These are phyloP conservation scores for Phytophthora agathidicida DNA, from an alignment of 352 stramenopile genomes.

Conservation along the genomic window DNA sequence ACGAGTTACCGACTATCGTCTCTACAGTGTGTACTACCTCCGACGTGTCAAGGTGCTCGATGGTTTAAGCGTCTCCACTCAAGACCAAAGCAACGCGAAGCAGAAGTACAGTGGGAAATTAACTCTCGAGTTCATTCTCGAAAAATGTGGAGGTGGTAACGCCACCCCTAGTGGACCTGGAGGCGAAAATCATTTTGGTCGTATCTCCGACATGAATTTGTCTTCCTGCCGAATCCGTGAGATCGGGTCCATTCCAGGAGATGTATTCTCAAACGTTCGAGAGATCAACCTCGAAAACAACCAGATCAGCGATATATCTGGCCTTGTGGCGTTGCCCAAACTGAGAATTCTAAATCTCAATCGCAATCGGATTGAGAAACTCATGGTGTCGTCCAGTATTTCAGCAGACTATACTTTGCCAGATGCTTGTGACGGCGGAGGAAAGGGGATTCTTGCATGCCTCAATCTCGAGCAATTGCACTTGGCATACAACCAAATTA, in stretches of 20 bases:
- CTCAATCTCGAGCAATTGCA: slow-evolving; percentile 72
- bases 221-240: slow-evolving; percentile 80
- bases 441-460: slow-evolving; percentile 68
- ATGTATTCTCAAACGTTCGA: slow-evolving; percentile 66
- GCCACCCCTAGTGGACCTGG: slow-evolving; percentile 2
- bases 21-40: slow-evolving; percentile 85
- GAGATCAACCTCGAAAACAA: slow-evolving; percentile 90
- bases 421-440: slow-evolving; percentile 30
- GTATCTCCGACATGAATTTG: slow-evolving; percentile 74
- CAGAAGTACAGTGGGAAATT: slow-evolving; percentile 90
- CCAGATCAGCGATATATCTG: slow-evolving; percentile 75
- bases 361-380: slow-evolving; percentile 73
- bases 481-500: slow-evolving; percentile 82
- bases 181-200: slow-evolving; percentile 49
- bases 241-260: slow-evolving; percentile 55
- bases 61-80: slow-evolving; percentile 65
- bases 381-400: slow-evolving; percentile 36
- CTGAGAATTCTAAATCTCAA: slow-evolving; percentile 76
- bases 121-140: slow-evolving; percentile 81
- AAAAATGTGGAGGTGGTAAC: slow-evolving; percentile 62
- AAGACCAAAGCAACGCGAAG: slow-evolving; percentile 84
- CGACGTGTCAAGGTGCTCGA: slow-evolving; percentile 86
- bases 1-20: slow-evolving; percentile 61
- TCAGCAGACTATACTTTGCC: slow-evolving; percentile 29
- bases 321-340: slow-evolving; percentile 64